A percentile compares a stretch with the other conserved stretches of the same genome.
Evolutionary conservation across 352 stramenopile genomes (phyloP).

Genomic region (Pythium volutum): DNA sequence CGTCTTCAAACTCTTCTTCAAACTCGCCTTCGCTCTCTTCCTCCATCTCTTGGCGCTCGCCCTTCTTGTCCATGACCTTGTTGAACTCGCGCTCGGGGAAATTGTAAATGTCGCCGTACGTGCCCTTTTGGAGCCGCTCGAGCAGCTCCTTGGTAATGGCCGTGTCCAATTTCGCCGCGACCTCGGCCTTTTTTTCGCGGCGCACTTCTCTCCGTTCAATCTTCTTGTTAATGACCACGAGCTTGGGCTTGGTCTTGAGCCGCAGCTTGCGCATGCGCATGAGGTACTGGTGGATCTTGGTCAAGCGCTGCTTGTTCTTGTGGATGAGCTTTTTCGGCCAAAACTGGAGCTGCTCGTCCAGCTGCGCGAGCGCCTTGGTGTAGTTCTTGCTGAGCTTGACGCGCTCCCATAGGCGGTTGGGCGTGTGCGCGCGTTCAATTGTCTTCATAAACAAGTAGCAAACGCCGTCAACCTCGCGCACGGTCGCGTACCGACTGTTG

Average conservation of each 20-base stretch:
- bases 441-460: slow-evolving; percentile 98
- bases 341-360: slow-evolving; percentile 97
- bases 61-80: slow-evolving; percentile 77
- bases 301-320: slow-evolving; percentile 98
- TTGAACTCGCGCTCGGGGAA: slow-evolving; percentile 94
- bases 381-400: slow-evolving; percentile 98
- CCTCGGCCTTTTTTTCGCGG: slow-evolving; percentile 96
- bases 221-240: slow-evolving; percentile 95
- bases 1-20: slow-evolving; percentile 56
- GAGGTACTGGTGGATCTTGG: slow-evolving; percentile 99
- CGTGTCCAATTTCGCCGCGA: slow-evolving; percentile 93
- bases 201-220: slow-evolving; percentile 94
- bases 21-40: slow-evolving; percentile 88
- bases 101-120: slow-evolving; percentile 99
- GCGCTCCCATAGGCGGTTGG: slow-evolving; percentile 98
- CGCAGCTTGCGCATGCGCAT: slow-evolving; percentile 98
- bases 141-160: slow-evolving; percentile 98
- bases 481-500: slow-evolving; percentile 98
- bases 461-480: slow-evolving; percentile 96
- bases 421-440: slow-evolving; percentile 97
- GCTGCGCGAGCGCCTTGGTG: slow-evolving; percentile 91
- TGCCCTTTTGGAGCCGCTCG: slow-evolving; percentile 95
- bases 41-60: slow-evolving; percentile 89
- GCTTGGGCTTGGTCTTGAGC: slow-evolving; percentile 93
- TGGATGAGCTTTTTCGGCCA: slow-evolving; percentile 98